These are phyloP conservation scores for Larix kaempferi DNA, from an alignment of 75 land plant species.

Conservation along the genomic window DNA sequence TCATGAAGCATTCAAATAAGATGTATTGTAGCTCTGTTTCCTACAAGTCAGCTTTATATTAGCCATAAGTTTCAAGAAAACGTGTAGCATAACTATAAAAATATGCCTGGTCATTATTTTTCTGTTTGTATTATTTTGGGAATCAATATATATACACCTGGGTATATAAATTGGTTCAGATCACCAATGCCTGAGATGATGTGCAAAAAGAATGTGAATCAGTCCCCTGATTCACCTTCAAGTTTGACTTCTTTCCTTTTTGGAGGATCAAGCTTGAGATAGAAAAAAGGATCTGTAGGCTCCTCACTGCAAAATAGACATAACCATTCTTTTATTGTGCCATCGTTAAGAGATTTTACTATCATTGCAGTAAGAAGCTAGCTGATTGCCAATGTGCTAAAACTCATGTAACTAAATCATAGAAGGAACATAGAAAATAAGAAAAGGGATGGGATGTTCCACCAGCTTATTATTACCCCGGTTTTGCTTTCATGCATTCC, in stretches of 20 bases:
- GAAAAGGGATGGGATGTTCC: not conserved
- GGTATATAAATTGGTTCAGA: too few relatives aligned
- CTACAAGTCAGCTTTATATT: too few relatives aligned
- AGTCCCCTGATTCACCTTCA: conserved; percentile 20
- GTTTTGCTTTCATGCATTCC: conserved; percentile 68
- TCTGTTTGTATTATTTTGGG: too few relatives aligned
- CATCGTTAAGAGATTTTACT: too few relatives aligned
- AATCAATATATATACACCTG: too few relatives aligned
- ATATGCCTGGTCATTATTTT: too few relatives aligned
- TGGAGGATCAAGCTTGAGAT: conserved; percentile 56
- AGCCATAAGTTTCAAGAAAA: too few relatives aligned
- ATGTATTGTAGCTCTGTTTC: too few relatives aligned
- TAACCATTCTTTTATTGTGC: not conserved
- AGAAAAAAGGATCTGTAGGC: conserved; percentile 58
- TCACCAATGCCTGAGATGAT: too few relatives aligned
- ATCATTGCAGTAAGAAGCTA: not conserved
- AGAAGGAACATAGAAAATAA: not conserved
- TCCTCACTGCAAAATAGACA: conserved; percentile 53
- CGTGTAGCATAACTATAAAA: too few relatives aligned
- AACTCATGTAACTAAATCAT: not conserved
- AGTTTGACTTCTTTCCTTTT: conserved; percentile 45
- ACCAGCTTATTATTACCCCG: conserved; percentile 30
- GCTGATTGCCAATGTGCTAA: not conserved
- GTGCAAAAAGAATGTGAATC: not conserved
- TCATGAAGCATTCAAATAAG: too few relatives aligned